These are phyloP conservation scores for Cordyceps sp. DNA, from an alignment of 2,329 filamentous ascomycete genomes.

Conservation along the genomic window DNA sequence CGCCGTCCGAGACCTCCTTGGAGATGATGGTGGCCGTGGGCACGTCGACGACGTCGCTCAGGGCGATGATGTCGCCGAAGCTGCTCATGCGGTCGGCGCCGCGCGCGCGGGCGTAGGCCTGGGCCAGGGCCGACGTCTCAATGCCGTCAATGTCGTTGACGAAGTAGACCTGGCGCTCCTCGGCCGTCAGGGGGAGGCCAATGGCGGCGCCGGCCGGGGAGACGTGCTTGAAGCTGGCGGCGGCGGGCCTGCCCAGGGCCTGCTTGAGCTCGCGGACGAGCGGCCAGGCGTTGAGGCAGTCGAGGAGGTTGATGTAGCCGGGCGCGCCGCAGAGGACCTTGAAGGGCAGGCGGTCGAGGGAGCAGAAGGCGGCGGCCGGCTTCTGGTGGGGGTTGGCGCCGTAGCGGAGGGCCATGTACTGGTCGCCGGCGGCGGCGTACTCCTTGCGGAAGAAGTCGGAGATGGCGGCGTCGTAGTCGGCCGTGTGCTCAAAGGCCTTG, in stretches of 20 bases:
- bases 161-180: constrained; percentile 96
- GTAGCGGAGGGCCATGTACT: constrained; percentile 78
- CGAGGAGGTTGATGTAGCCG: constrained; percentile 93
- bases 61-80: constrained; percentile 90
- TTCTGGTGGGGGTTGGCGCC: constrained; percentile 98
- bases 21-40: constrained; percentile 95
- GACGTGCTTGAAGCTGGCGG: constrained; percentile 97
- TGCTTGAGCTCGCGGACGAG: constrained; percentile 91
- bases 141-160: constrained; percentile 88
- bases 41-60: constrained; percentile 80
- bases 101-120: constrained; percentile 88
- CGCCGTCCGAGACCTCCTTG: constrained; percentile 92
- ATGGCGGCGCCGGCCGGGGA: constrained; percentile 93
- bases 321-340: constrained; percentile 80
- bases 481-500: constrained; percentile 97
- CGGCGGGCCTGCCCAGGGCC: constrained; percentile 74
- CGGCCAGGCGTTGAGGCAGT: constrained; percentile 92
- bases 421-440: constrained; percentile 71
- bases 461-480: constrained; percentile 90
- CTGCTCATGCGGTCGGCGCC: constrained; percentile 97
- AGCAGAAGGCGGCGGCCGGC: constrained; percentile 72
- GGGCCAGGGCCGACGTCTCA: constrained; percentile 70
- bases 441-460: constrained; percentile 95
- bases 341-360: constrained; percentile 68
- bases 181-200: constrained; percentile 67